phyloP scores from a whole-genome alignment of 768 basidiomycete species.

The Agrocybe praecox region DNA sequence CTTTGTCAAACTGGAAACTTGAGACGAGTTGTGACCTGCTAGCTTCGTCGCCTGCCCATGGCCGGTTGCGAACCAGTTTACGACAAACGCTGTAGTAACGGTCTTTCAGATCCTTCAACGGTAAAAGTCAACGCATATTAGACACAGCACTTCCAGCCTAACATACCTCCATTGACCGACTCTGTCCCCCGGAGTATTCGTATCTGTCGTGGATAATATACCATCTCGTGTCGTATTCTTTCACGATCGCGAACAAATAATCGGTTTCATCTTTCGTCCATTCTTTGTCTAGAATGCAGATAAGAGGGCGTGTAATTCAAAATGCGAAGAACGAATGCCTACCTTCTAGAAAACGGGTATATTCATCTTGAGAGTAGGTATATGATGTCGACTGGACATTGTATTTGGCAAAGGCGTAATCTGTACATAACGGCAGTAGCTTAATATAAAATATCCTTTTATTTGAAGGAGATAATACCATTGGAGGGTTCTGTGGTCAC shows the following conservation, averaged over 20 bases:
- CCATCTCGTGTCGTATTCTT: slow-evolving; percentile 87
- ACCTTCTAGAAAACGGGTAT: slow-evolving; percentile 79
- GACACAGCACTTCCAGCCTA: not conserved
- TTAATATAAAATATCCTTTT: not conserved
- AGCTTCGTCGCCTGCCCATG: slow-evolving; percentile 82
- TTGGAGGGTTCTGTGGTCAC: slow-evolving; percentile 51
- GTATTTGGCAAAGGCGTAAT: slow-evolving; percentile 85
- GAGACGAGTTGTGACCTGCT: slow-evolving; percentile 67
- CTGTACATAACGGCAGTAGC: slow-evolving; percentile 32
- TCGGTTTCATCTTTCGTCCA: slow-evolving; percentile 96
- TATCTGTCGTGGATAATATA: slow-evolving; percentile 91
- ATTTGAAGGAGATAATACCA: slow-evolving; percentile 38
- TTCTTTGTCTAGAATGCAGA: slow-evolving; percentile 54
- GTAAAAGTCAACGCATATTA: not conserved
- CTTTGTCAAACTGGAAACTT: slow-evolving; percentile 87
- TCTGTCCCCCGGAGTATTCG: slow-evolving; percentile 58
- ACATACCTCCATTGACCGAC: slow-evolving; percentile 72
- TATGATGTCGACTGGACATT: slow-evolving; percentile 67
- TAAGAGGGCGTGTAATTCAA: not conserved
- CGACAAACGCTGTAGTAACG: slow-evolving; percentile 92
- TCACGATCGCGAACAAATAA: slow-evolving; percentile 81
- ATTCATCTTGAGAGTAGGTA: slow-evolving; percentile 87
- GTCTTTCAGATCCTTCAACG: slow-evolving; percentile 92
- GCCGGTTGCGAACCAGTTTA: slow-evolving; percentile 80
- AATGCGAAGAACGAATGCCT: slow-evolving; percentile 7